Conservation (phyloP, 2,329 filamentous ascomycete genomes). For the Exophiala spinifera region DNA sequence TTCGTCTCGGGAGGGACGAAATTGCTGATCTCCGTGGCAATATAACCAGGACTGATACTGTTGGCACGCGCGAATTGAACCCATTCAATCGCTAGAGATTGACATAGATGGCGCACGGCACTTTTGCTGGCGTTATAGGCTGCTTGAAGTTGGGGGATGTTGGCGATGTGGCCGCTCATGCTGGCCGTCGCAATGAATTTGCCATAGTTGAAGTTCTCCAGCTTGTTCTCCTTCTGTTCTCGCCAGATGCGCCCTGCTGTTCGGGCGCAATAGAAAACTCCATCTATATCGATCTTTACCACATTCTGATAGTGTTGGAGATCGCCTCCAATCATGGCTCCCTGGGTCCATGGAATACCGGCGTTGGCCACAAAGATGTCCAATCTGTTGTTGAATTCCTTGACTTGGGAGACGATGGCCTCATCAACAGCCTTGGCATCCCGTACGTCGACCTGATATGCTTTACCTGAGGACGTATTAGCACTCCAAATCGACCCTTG, state of each 20-base stretch:
- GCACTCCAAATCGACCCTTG: slow-evolving; percentile 22
- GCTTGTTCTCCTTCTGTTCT: slow-evolving; percentile 64
- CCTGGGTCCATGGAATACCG: slow-evolving; percentile 70
- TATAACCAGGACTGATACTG: slow-evolving; percentile 65
- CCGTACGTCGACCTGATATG: slow-evolving; percentile 50
- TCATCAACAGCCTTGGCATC: slow-evolving; percentile 42
- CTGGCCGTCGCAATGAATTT: slow-evolving; percentile 76
- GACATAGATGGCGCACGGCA: slow-evolving; percentile 64
- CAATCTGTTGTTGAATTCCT: slow-evolving; percentile 70
- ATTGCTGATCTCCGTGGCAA: slow-evolving; percentile 63
- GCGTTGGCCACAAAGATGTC: slow-evolving; percentile 79
- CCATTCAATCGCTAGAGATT: slow-evolving; percentile 66
- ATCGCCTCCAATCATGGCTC: slow-evolving; percentile 62
- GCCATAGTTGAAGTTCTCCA: slow-evolving; percentile 60
- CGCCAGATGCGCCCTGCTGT: slow-evolving; percentile 68
- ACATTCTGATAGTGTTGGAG: slow-evolving; percentile 65
- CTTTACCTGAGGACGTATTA: slow-evolving; percentile 34
- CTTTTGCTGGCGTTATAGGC: slow-evolving; percentile 68
- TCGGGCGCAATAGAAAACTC: slow-evolving; percentile 73
- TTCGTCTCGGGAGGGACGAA: slow-evolving; percentile 66
- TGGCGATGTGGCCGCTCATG: slow-evolving; percentile 75
- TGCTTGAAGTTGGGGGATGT: slow-evolving; percentile 73
- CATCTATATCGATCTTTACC: slow-evolving; percentile 69
- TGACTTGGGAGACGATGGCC: slow-evolving; percentile 42
- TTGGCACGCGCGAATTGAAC: slow-evolving; percentile 66